These are phyloP conservation scores for Venturia aucupariae DNA, from an alignment of 2,329 filamentous ascomycete genomes.

Conservation along the genomic window DNA sequence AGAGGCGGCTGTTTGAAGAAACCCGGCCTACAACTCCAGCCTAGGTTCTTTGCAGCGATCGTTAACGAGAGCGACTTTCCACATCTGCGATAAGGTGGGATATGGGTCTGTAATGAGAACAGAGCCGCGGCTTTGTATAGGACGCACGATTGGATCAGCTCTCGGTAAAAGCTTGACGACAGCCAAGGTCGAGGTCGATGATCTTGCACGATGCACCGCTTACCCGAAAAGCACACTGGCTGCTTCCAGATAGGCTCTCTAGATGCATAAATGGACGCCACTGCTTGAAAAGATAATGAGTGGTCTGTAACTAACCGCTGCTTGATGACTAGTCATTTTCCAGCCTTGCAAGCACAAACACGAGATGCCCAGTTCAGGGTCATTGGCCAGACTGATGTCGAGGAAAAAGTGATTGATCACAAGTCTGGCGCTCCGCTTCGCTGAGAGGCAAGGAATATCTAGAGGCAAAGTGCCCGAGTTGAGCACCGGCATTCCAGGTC, in stretches of 20 bases:
- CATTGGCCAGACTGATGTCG: not conserved
- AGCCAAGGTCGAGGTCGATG: not conserved
- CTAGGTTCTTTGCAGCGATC: not conserved
- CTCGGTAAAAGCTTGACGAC: not conserved
- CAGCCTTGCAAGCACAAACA: not conserved
- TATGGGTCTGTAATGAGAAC: not conserved
- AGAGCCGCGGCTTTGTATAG: not conserved
- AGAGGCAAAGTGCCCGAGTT: not conserved
- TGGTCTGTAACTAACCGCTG: not conserved
- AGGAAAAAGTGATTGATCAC: slow-evolving; percentile 1
- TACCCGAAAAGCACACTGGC: not conserved
- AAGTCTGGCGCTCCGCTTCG: not conserved
- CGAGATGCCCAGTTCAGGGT: not conserved
- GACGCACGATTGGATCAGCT: not conserved
- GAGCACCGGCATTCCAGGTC: not conserved
- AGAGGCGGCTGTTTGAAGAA: not conserved
- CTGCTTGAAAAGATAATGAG: not conserved
- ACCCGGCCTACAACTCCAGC: not conserved
- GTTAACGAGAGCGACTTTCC: not conserved
- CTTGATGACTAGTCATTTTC: not conserved
- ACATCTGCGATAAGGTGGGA: not conserved
- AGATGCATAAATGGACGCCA: not conserved
- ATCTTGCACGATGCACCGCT: not conserved
- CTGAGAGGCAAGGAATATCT: not conserved
- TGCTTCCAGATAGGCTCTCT: not conserved